phyloP scores from a whole-genome alignment of 768 basidiomycete species.

The Boletus insuetus region DNA sequence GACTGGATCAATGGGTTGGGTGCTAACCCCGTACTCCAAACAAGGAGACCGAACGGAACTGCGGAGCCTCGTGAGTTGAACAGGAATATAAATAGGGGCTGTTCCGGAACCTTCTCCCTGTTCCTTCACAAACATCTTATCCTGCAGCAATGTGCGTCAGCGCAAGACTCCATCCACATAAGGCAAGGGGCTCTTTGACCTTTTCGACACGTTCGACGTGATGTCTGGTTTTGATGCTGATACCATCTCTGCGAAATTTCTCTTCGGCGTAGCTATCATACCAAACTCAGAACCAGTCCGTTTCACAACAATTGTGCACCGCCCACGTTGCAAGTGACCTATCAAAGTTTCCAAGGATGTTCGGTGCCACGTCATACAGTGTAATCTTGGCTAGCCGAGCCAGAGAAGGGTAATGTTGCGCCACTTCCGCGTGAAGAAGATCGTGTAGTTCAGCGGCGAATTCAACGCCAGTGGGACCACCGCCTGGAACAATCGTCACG shows the following conservation, averaged over 20 bases:
- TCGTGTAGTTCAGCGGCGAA: constrained; percentile 84
- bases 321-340: constrained; percentile 54
- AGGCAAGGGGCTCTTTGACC: constrained; percentile 33
- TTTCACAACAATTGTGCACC: constrained; percentile 9
- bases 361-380: constrained; percentile 78
- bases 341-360: constrained; percentile 76
- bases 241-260: constrained; percentile 72
- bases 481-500: constrained; percentile 40
- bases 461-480: constrained; percentile 78
- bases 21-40: constrained; percentile 86
- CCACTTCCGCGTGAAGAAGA: constrained; percentile 65
- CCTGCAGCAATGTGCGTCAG: constrained; percentile 36
- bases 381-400: constrained; percentile 67
- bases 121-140: constrained; percentile 67
- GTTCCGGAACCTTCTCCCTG: constrained; percentile 57
- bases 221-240: constrained; percentile 66
- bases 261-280: constrained; percentile 58
- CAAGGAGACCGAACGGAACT: constrained; percentile 81
- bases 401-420: constrained; percentile 59
- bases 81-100: constrained; percentile 3
- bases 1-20: constrained; percentile 75
- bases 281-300: neutral
- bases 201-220: constrained; percentile 69
- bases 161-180: constrained; percentile 9
- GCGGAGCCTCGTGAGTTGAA: constrained; percentile 6